A percentile compares a stretch with the other conserved stretches of the same genome.
Evolutionary conservation across 2,329 filamentous ascomycete species (phyloP).

Genomic region (Neonectria coccinea): DNA sequence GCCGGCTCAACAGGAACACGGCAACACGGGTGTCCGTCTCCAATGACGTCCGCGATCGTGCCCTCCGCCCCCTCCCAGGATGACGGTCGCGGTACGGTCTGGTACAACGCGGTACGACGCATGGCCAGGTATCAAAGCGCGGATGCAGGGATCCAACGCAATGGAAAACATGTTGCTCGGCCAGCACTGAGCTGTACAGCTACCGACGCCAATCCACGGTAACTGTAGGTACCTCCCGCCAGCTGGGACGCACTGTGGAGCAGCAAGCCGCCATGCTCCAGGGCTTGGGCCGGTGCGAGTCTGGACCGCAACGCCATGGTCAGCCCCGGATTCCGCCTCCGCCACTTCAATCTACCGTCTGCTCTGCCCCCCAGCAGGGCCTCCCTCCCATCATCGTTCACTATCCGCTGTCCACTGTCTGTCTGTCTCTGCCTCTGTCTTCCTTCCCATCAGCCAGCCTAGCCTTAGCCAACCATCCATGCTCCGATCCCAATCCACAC

Average conservation of each 20-base stretch:
- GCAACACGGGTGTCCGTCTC: slow-evolving; percentile 19
- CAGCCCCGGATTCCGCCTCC: slow-evolving; percentile 44
- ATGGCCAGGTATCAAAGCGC: neutral
- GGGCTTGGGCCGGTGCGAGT: slow-evolving; percentile 35
- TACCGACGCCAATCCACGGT: neutral
- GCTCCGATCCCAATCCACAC: slow-evolving; percentile 20
- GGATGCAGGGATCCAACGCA: neutral
- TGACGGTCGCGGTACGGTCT: neutral
- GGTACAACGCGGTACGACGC: neutral
- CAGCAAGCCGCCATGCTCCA: slow-evolving; percentile 20
- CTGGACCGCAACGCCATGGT: slow-evolving; percentile 38
- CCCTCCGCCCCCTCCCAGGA: neutral
- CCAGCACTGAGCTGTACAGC: neutral
- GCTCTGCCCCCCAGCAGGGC: slow-evolving; percentile 28
- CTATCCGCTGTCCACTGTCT: slow-evolving; percentile 2
- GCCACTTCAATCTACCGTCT: slow-evolving; percentile 44
- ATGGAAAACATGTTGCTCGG: neutral
- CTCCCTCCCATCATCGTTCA: slow-evolving; percentile 22
- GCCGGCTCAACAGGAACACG: slow-evolving; percentile 35
- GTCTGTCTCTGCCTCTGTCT: neutral
- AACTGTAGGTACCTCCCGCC: neutral
- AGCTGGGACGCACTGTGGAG: slow-evolving; percentile 25
- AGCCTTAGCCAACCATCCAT: neutral
- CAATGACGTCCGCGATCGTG: neutral
- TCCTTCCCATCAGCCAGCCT: neutral